These are phyloP conservation scores for Paracoccidioides brasiliensis DNA, from an alignment of 2,329 filamentous ascomycete species.

Conservation along the genomic window DNA sequence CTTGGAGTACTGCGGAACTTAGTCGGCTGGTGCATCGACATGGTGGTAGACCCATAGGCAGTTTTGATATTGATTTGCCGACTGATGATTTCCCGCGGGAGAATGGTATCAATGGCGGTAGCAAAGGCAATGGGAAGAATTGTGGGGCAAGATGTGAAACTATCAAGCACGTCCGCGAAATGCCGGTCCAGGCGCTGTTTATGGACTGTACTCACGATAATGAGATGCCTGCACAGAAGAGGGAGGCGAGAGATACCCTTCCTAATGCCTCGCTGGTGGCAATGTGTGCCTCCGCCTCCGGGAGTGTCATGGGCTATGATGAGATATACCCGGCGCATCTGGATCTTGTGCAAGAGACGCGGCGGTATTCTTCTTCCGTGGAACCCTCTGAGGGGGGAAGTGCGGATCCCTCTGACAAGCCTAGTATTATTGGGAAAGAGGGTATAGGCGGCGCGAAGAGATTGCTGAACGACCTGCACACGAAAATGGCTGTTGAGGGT, in stretches of 20 bases:
- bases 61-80: conserved; percentile 87
- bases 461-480: conserved; percentile 86
- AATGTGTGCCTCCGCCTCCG: conserved; percentile 90
- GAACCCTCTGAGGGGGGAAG: conserved; percentile 23
- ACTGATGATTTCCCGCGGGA: conserved; percentile 36
- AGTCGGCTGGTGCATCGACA: conserved; percentile 88
- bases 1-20: conserved; percentile 87
- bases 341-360: conserved; percentile 82
- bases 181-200: conserved; percentile 82
- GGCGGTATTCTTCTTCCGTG: conserved; percentile 72
- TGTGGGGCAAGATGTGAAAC: conserved; percentile 39
- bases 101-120: background rate
- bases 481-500: conserved; percentile 84
- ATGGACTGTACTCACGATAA: conserved; percentile 99
- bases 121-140: conserved; percentile 23
- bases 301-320: conserved; percentile 96
- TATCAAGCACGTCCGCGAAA: conserved; percentile 70
- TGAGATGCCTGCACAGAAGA: conserved; percentile 86
- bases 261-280: conserved; percentile 86
- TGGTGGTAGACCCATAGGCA: conserved; percentile 86
- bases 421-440: conserved; percentile 48
- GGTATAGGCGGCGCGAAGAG: conserved; percentile 89
- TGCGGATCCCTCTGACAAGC: conserved; percentile 36
- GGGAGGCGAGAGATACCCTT: conserved; percentile 84
- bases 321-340: conserved; percentile 88